Evolutionary conservation across 2,329 filamentous ascomycete species (phyloP).

Genomic region (Aurifilum marmelostoma): DNA sequence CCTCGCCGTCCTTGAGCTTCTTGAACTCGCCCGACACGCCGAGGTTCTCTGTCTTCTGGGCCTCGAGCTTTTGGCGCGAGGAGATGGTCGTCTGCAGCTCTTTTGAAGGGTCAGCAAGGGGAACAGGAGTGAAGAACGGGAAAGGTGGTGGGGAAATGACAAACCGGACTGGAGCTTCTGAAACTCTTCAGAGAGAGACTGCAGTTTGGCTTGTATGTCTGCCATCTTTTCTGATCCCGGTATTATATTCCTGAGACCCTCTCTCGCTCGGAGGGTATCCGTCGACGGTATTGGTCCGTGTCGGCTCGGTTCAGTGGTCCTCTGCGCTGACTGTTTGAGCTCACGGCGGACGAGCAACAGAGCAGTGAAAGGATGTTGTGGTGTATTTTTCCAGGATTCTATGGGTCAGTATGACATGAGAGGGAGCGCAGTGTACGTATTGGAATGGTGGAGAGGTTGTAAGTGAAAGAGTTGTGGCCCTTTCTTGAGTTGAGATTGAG

Average conservation of each 20-base stretch:
- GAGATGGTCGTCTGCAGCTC: slow-evolving; percentile 78
- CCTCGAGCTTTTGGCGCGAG: slow-evolving; percentile 87
- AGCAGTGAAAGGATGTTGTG: not conserved
- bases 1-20: slow-evolving; percentile 76
- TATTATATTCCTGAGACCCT: no score
- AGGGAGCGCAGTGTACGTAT: not conserved
- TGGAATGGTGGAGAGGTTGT: not conserved
- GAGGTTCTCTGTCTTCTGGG: slow-evolving; percentile 90
- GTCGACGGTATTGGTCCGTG: not conserved
- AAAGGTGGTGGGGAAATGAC: slow-evolving; percentile 29
- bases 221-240: slow-evolving; percentile 58
- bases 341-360: not conserved
- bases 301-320: not conserved
- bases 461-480: not conserved
- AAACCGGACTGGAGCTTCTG: slow-evolving; percentile 82
- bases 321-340: no score
- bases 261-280: not conserved
- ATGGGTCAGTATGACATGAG: not conserved
- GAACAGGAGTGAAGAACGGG: not conserved
- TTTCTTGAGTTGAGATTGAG: not conserved
- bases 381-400: not conserved
- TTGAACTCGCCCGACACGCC: slow-evolving; percentile 91
- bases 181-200: slow-evolving; percentile 84
- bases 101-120: slow-evolving; percentile 41
- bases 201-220: slow-evolving; percentile 75